Evolutionary conservation across 805 yeast genomes (phyloP), one percentile per base, ranked within the genome.

Genomic region (Martiniozyma abietophila): DNA sequence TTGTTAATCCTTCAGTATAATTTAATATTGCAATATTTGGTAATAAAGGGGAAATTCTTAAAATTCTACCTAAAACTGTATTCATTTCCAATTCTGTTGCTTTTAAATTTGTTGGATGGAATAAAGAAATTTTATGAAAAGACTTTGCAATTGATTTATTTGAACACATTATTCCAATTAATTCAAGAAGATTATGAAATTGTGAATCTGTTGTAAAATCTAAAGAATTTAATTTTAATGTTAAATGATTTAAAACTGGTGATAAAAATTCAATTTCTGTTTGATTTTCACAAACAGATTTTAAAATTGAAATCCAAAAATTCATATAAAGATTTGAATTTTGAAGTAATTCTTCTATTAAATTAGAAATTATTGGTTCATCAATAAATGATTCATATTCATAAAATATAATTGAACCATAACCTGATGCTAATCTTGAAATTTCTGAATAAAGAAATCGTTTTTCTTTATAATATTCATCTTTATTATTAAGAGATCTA

Each of bases 61-160:
- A 67, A 20, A 85, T 63, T 6, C 94, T 80, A 3, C 96, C 97
- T 35, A 89, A 58, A 12, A 83, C 55, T 0, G 95, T 73, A 17
- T 64, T 62, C 11, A 60, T 59, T 48, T 82, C 94, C 47, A 70
- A 69, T 29, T 68, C 65, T 12, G 67, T 56, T 1, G 80, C 73
- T 8, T 68, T 58, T 32, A 63, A 56, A 6, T 65, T 64, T 1
- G 66, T 60, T 7, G 71, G 64, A 47, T 58, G 56, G 50, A 80
- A 78, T 1, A 67, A 66, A 31, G 74, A 71, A 26, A 76, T 59
- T 43, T 71, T 61, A 2, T 84, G 65, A 41, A 85, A 67, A 1
- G 65, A 50, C 0, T 72, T 59, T 1, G 92, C 81, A 15, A 81
- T 77, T 2, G 64, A 56, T 49, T 80, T 83, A 43, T 71, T 67